Evolutionary conservation across 2,329 filamentous ascomycete genomes (phyloP).

Genomic region (Purpureocillium takamizusanense): DNA sequence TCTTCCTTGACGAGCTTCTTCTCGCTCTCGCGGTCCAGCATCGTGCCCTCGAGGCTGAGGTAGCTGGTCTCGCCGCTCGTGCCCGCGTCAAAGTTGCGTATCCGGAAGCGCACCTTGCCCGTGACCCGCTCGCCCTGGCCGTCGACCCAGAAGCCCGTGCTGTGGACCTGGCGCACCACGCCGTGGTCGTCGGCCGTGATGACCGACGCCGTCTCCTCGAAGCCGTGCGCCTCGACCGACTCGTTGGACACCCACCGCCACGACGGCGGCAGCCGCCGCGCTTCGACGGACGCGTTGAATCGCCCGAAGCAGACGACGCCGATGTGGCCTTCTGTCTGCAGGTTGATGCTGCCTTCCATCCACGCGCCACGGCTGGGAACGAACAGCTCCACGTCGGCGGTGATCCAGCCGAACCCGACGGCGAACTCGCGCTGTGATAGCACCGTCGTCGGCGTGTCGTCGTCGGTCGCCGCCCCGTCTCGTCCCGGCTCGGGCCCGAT

Average conservation of each 20-base stretch:
- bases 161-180: conserved; percentile 42
- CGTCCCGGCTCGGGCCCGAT: conserved; percentile 52
- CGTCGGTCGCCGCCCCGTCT: conserved; percentile 34
- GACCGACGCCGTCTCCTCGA: conserved; percentile 32
- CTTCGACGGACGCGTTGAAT: conserved; percentile 84
- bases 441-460: conserved; percentile 36
- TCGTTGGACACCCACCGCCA: conserved; percentile 72
- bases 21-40: conserved; percentile 64
- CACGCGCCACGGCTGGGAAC: conserved; percentile 62
- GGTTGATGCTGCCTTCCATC: conserved; percentile 73
- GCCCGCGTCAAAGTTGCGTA: conserved; percentile 77
- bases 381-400: conserved; percentile 78
- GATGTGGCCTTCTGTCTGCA: conserved; percentile 83
- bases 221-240: conserved; percentile 24
- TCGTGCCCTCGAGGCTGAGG: conserved; percentile 80
- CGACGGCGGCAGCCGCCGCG: conserved; percentile 60
- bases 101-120: conserved; percentile 65
- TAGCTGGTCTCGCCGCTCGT: conserved; percentile 69
- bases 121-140: conserved; percentile 59
- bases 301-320: conserved; percentile 84
- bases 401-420: conserved; percentile 80
- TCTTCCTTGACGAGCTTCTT: conserved; percentile 36
- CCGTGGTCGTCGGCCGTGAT: conserved; percentile 39
- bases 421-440: conserved; percentile 70
- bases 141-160: conserved; percentile 68